These are phyloP conservation scores for Phlebiopsis gigantea DNA, from an alignment of 768 basidiomycete species.

Conservation along the genomic window DNA sequence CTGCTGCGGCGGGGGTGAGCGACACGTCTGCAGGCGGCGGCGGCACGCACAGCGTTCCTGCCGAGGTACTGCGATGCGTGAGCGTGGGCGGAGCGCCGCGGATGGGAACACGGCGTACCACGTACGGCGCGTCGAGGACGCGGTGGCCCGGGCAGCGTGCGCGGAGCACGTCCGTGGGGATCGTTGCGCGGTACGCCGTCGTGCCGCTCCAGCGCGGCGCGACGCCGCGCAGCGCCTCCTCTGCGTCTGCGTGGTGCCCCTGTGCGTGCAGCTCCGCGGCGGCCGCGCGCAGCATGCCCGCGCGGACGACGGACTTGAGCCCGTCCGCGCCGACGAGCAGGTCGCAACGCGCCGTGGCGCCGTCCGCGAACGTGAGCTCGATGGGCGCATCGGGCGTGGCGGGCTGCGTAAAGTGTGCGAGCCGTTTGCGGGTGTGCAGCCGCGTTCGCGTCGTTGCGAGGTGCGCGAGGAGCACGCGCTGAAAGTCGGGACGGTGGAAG, in stretches of 20 bases:
- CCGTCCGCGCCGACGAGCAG: slow-evolving; percentile 70
- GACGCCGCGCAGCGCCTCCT: slow-evolving; percentile 33
- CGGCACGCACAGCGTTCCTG: slow-evolving; percentile 21
- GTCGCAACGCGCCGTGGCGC: slow-evolving; percentile 54
- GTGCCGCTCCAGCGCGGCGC: slow-evolving; percentile 57
- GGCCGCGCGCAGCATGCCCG: slow-evolving; percentile 28
- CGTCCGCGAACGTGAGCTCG: slow-evolving; percentile 56
- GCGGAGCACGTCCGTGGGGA: slow-evolving; percentile 33
- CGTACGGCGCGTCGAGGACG: slow-evolving; percentile 16
- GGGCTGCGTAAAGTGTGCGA: slow-evolving; percentile 49
- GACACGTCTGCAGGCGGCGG: not conserved
- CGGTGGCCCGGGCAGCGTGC: slow-evolving; percentile 15
- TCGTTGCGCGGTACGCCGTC: slow-evolving; percentile 54
- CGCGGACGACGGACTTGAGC: slow-evolving; percentile 47
- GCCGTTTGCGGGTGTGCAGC: slow-evolving; percentile 51
- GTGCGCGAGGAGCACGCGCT: slow-evolving; percentile 46
- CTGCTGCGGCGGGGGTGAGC: slow-evolving; percentile 43
- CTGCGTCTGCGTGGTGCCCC: slow-evolving; percentile 28
- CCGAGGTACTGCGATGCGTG: slow-evolving; percentile 47
- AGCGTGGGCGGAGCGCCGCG: too few species aligned
- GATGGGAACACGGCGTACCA: slow-evolving; percentile 12
- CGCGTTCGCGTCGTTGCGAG: slow-evolving; percentile 27
- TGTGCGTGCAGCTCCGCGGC: not conserved
- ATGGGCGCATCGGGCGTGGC: slow-evolving; percentile 24
- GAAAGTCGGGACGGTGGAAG: slow-evolving; percentile 68